Percentiles rank a stretch among this genome's conserved stretches.
Evolutionary conservation across 2,329 filamentous ascomycete genomes (phyloP).

Genomic region (Pseudocercospora macadamiae): DNA sequence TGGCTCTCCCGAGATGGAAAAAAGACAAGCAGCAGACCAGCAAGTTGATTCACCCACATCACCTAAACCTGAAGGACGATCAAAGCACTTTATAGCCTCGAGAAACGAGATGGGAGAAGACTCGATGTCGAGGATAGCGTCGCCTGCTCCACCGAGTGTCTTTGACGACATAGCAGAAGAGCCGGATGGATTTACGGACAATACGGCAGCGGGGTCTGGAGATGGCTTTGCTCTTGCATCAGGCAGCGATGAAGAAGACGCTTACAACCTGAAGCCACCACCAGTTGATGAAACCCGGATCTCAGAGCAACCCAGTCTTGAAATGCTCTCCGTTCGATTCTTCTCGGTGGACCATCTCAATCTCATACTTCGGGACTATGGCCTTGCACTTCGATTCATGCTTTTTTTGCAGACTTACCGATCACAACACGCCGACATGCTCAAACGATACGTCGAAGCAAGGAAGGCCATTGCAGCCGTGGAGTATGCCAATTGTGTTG

Average conservation of each 20-base stretch:
- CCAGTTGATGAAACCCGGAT: conserved; percentile 35
- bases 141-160: conserved; percentile 31
- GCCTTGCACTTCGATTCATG: conserved; percentile 40
- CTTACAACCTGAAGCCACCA: conserved; percentile 47
- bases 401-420: conserved; percentile 46
- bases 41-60: conserved; percentile 1
- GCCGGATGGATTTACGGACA: conserved; percentile 26
- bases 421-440: conserved; percentile 38
- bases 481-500: conserved; percentile 50
- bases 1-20: conserved; percentile 11
- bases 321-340: conserved; percentile 42
- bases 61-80: background rate
- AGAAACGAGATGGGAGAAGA: conserved; percentile 1
- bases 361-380: conserved; percentile 44
- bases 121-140: conserved; percentile 25
- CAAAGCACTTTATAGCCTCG: background rate
- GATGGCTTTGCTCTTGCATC: background rate
- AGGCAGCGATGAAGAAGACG: conserved; percentile 24
- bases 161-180: conserved; percentile 30
- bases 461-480: conserved; percentile 48
- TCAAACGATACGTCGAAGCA: conserved; percentile 44
- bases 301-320: conserved; percentile 33
- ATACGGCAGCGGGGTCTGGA: conserved; percentile 29
- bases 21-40: conserved; percentile 6
- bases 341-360: conserved; percentile 50